A percentile compares a stretch with the other conserved stretches of the same genome.
phyloP scores from a whole-genome alignment of 768 basidiomycete genomes.

The Lactarius hatsudake region DNA sequence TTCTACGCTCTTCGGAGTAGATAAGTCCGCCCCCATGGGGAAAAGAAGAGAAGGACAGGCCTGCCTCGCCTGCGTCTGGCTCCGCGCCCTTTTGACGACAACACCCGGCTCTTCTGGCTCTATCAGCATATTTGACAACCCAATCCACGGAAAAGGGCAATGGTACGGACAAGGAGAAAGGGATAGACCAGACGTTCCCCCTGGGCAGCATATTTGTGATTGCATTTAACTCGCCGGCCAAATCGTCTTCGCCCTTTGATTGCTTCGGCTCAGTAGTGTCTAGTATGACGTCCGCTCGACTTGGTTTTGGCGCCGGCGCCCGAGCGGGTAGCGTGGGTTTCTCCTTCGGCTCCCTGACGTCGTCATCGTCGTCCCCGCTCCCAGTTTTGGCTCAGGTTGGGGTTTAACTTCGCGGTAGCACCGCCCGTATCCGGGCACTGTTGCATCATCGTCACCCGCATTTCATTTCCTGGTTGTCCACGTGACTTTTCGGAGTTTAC shows the following conservation, averaged over 20 bases:
- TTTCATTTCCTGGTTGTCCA: neutral
- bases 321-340: constrained; percentile 18
- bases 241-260: neutral
- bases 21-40: constrained; percentile 3
- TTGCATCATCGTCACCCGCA: neutral
- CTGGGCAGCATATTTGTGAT: constrained; percentile 7
- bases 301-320: constrained; percentile 21
- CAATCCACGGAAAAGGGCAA: constrained; percentile 11
- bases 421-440: neutral
- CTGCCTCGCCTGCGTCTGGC: neutral
- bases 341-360: neutral
- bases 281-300: constrained; percentile 1
- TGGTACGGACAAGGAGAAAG: constrained; percentile 6
- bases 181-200: neutral
- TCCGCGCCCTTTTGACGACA: constrained; percentile 2
- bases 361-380: neutral
- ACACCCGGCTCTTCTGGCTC: neutral
- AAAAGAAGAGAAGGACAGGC: constrained; percentile 7
- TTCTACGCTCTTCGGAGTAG: constrained; percentile 8
- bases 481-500: neutral
- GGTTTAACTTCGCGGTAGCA: neutral
- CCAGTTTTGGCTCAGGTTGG: neutral
- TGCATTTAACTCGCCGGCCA: constrained; percentile 5
- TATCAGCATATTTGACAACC: constrained; percentile 8
- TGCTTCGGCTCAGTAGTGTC: constrained; percentile 8